Evolutionary conservation across 164 flowering plant genomes (phyloP).

Genomic region (Vitis rupestris): DNA sequence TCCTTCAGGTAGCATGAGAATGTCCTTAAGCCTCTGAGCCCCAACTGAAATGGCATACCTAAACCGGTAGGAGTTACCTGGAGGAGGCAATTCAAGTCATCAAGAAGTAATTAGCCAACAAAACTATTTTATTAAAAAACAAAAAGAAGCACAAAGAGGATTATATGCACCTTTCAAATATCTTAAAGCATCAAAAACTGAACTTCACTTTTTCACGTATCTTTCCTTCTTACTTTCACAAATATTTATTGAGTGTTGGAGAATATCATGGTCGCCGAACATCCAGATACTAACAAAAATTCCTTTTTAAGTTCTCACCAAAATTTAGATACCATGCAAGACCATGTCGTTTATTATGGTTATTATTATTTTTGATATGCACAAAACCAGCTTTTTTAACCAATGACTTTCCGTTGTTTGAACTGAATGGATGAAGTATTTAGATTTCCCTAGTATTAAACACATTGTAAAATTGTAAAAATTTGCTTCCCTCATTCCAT

Average conservation of each 20-base stretch:
- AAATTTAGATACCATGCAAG: neutral
- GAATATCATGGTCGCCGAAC: neutral
- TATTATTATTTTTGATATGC: too few species aligned
- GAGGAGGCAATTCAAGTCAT: neutral
- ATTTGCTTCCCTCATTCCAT: too few species aligned
- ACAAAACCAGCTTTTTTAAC: too few species aligned
- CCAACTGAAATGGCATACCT: constrained; percentile 28
- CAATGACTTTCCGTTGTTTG: too few species aligned
- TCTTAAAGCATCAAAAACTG: neutral
- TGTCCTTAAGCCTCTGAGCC: constrained; percentile 20
- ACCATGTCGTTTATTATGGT: neutral
- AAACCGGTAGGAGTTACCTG: constrained; percentile 31
- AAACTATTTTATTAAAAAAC: neutral
- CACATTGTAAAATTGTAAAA: too few species aligned
- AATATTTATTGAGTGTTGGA: neutral
- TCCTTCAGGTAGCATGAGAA: constrained; percentile 25
- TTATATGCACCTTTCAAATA: neutral
- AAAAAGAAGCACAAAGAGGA: neutral
- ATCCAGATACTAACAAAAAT: neutral
- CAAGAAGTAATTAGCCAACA: neutral
- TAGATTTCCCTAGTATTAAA: too few species aligned
- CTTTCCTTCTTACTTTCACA: neutral
- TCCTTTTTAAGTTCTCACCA: neutral
- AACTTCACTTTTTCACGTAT: neutral
- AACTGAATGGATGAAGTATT: too few species aligned